A percentile compares a stretch with the other conserved stretches of the same genome.
These are phyloP conservation scores for Mrakia gelida DNA, from an alignment of 768 basidiomycete species.

Conservation along the genomic window DNA sequence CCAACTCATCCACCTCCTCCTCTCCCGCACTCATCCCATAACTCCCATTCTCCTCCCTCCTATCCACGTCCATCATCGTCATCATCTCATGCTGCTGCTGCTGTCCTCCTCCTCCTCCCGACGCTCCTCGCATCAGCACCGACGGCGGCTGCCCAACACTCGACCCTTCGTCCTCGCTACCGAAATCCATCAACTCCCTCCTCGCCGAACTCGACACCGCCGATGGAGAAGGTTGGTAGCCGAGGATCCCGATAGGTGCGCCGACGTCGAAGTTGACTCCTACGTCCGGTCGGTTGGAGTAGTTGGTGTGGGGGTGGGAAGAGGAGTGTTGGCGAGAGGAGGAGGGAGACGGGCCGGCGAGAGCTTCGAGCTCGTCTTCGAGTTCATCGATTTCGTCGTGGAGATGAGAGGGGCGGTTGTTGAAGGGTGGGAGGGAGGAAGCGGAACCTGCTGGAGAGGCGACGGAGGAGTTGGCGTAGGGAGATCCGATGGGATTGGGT, in stretches of 20 bases:
- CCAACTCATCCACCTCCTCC: slow-evolving; percentile 9
- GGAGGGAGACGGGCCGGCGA: neutral
- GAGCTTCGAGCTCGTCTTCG: slow-evolving; percentile 17
- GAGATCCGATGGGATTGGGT: neutral
- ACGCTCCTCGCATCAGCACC: neutral
- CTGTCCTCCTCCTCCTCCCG: neutral
- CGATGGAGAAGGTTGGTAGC: neutral
- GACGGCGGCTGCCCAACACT: neutral
- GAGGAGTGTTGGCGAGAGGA: neutral
- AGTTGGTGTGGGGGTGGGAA: neutral
- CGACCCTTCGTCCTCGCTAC: slow-evolving; percentile 1
- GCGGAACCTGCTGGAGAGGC: neutral
- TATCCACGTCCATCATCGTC: neutral
- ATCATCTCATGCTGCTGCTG: neutral
- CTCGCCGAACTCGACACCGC: neutral
- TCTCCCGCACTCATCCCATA: neutral
- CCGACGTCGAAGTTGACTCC: slow-evolving; percentile 8
- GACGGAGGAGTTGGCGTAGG: neutral
- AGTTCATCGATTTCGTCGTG: slow-evolving; percentile 7
- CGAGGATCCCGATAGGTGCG: neutral
- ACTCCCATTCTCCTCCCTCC: neutral
- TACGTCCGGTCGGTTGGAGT: neutral
- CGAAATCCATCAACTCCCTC: slow-evolving; percentile 7
- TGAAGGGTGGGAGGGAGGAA: neutral
- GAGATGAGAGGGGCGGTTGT: neutral